Conservation (phyloP, 306 rosid species). For the Inga laurina region DNA sequence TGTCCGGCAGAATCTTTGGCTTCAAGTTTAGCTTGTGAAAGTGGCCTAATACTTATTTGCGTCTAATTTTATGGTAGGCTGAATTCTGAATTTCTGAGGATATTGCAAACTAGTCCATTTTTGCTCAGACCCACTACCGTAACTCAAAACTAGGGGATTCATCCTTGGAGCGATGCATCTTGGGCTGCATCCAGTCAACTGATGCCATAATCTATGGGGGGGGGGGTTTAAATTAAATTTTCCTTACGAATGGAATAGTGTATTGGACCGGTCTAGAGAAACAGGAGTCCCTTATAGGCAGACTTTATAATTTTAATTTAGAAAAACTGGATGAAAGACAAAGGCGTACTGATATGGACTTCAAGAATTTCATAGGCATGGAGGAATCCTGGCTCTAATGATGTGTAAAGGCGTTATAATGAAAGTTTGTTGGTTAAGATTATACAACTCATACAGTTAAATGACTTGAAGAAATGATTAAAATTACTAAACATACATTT, state of each 20-base stretch:
- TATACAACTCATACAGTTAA: neutral
- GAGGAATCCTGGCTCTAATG: neutral
- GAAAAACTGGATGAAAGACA: neutral
- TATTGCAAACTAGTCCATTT: neutral
- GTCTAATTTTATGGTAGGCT: constrained; percentile 9
- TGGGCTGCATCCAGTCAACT: neutral
- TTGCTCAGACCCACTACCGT: neutral
- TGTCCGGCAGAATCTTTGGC: neutral
- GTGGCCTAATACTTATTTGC: neutral
- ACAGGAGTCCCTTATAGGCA: neutral
- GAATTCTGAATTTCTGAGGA: neutral
- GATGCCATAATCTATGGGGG: neutral
- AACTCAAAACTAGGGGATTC: neutral
- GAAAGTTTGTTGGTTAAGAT: neutral
- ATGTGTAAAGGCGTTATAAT: neutral
- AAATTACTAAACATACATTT: neutral
- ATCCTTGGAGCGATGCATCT: neutral
- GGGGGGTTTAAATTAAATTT: constrained; percentile 1
- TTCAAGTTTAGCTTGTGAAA: neutral
- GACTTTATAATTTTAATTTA: neutral
- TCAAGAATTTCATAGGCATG: neutral
- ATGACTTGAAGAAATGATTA: neutral
- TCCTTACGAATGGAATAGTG: neutral
- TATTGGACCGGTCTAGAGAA: neutral
- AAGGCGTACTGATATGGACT: neutral